Evolutionary conservation across 2,329 filamentous ascomycete genomes (phyloP).

Genomic region (Pseudofabraea citricarpa): DNA sequence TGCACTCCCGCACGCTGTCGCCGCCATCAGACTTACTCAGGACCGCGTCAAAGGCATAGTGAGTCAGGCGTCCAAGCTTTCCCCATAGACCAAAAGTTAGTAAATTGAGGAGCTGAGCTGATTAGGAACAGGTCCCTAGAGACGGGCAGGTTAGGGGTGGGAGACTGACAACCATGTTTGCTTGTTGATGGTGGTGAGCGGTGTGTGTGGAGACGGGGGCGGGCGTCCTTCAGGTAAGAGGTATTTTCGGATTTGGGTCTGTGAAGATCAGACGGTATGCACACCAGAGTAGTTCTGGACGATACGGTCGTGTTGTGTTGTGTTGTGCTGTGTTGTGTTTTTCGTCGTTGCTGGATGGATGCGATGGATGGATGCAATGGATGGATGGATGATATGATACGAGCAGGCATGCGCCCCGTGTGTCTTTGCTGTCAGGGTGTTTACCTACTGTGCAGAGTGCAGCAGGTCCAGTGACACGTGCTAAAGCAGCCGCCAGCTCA

Average conservation of each 20-base stretch:
- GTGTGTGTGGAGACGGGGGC: neutral
- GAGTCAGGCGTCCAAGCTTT: conserved; percentile 88
- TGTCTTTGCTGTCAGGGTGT: too few relatives aligned
- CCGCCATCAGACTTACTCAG: conserved; percentile 72
- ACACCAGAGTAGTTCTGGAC: too few relatives aligned
- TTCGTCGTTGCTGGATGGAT: neutral
- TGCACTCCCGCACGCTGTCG: too few relatives aligned
- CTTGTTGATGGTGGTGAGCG: conserved; percentile 2
- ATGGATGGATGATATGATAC: neutral
- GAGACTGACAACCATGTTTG: conserved; percentile 36
- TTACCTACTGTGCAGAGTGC: too few relatives aligned
- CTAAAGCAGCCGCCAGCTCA: too few relatives aligned
- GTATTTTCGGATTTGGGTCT: neutral
- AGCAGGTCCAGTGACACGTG: too few relatives aligned
- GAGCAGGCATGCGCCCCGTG: too few relatives aligned
- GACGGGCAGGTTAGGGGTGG: conserved; percentile 11
- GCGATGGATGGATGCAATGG: neutral
- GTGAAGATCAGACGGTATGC: neutral
- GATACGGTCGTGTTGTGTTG: too few relatives aligned
- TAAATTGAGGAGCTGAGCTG: conserved; percentile 55
- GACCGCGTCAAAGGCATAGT: conserved; percentile 95
- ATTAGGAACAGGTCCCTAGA: conserved; percentile 37
- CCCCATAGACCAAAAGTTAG: conserved; percentile 64
- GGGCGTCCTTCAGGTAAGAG: too few relatives aligned
- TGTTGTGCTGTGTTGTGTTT: neutral